These are phyloP conservation scores for Gaeumannomyces tritici DNA, from an alignment of 2,329 filamentous ascomycete species.

Conservation along the genomic window DNA sequence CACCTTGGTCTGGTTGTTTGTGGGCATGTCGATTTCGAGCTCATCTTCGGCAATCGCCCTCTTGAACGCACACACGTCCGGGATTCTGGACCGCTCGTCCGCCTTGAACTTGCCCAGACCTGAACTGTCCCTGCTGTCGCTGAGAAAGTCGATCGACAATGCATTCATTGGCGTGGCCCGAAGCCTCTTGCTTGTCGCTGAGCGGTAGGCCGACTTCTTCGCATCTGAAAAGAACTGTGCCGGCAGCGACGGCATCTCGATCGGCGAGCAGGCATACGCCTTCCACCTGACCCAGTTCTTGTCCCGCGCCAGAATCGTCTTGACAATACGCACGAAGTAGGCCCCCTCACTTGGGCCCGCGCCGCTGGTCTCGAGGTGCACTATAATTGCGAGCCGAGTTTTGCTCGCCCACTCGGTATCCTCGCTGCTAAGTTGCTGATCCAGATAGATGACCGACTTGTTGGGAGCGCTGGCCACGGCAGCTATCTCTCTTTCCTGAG, in stretches of 20 bases:
- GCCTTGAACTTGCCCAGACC: constrained; percentile 64
- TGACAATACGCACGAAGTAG: constrained; percentile 93
- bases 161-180: constrained; percentile 61
- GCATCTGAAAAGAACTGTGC: constrained; percentile 61
- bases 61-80: constrained; percentile 61
- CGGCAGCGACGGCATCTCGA: constrained; percentile 65
- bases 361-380: constrained; percentile 59
- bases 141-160: constrained; percentile 69
- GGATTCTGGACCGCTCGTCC: constrained; percentile 53
- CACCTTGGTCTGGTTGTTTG: constrained; percentile 47
- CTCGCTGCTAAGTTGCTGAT: constrained; percentile 68
- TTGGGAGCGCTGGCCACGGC: constrained; percentile 59
- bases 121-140: constrained; percentile 49
- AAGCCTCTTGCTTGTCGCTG: constrained; percentile 62
- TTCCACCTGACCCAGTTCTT: constrained; percentile 99
- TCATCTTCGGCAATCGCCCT: constrained; percentile 69
- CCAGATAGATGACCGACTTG: constrained; percentile 76
- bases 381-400: neutral
- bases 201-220: constrained; percentile 53
- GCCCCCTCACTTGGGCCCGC: constrained; percentile 57
- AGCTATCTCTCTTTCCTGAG: constrained; percentile 72
- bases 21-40: constrained; percentile 77
- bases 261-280: constrained; percentile 81
- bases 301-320: constrained; percentile 88
- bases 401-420: constrained; percentile 76